A percentile compares a stretch with the other conserved stretches of the same genome.
These are phyloP conservation scores for Xylaria digitata DNA, from an alignment of 2,329 filamentous ascomycete genomes.

Conservation along the genomic window DNA sequence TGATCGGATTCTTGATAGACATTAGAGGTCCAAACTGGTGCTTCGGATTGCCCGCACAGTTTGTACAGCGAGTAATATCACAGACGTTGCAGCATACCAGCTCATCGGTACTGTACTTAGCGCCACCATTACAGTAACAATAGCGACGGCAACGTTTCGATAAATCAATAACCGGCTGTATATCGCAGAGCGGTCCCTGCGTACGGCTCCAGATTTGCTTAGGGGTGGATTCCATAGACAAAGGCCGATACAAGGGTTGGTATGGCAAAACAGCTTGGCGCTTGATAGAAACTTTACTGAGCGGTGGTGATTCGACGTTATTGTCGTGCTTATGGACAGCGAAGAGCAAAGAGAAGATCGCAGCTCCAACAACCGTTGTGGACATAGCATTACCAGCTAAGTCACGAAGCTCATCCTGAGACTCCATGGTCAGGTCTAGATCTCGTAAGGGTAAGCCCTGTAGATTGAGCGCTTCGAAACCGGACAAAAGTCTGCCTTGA, in stretches of 20 bases:
- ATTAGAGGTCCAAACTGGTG: conserved; percentile 45
- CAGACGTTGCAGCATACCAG: conserved; percentile 51
- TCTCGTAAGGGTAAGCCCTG: conserved; percentile 75
- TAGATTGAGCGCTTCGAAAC: conserved; percentile 70
- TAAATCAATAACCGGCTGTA: conserved; percentile 36
- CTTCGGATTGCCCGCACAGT: conserved; percentile 54
- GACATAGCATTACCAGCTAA: conserved; percentile 85
- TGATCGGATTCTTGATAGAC: conserved; percentile 38
- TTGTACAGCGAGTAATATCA: conserved; percentile 52
- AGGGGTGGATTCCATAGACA: neutral
- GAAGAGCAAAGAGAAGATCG: conserved; percentile 69
- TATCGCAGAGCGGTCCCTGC: neutral
- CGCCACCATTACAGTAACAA: conserved; percentile 52
- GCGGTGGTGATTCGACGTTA: neutral
- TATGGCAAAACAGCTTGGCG: conserved; percentile 8
- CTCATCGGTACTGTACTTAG: conserved; percentile 47
- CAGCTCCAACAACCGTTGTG: conserved; percentile 74
- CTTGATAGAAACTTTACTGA: conserved; percentile 8
- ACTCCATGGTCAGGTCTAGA: conserved; percentile 73
- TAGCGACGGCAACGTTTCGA: conserved; percentile 46
- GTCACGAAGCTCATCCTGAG: conserved; percentile 70
- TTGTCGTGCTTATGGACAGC: conserved; percentile 34
- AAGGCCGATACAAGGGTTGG: conserved; percentile 24
- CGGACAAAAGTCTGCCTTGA: conserved; percentile 69
- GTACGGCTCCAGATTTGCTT: conserved; percentile 25